Conservation (phyloP, 306 rosid species). For the Cicer arietinum region DNA sequence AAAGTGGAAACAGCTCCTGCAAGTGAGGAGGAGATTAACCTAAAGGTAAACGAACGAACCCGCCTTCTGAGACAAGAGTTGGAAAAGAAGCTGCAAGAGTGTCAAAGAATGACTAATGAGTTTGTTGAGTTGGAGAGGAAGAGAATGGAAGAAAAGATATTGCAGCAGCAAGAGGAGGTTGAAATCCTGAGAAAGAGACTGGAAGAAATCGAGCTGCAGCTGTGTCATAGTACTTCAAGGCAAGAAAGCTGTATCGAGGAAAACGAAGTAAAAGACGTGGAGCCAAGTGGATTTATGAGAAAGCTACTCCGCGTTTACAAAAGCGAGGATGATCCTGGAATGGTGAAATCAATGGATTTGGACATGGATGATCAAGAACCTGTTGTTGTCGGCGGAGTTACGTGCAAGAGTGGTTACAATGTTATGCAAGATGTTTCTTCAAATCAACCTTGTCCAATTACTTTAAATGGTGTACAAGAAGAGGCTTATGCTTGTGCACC, state of each 20-base stretch:
- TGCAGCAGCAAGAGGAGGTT: slow-evolving; percentile 92
- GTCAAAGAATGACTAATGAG: slow-evolving; percentile 88
- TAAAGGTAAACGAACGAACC: slow-evolving; percentile 76
- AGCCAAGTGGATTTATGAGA: slow-evolving; percentile 67
- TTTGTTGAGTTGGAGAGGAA: slow-evolving; percentile 87
- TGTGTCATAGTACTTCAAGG: slow-evolving; percentile 46
- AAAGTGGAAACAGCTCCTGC: slow-evolving; percentile 60
- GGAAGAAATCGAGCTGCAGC: slow-evolving; percentile 84
- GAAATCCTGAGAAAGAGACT: slow-evolving; percentile 80
- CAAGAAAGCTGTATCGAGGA: slow-evolving; percentile 51
- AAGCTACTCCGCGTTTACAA: slow-evolving; percentile 73
- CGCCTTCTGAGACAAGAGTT: slow-evolving; percentile 68
- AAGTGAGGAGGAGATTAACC: slow-evolving; percentile 83
- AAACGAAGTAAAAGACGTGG: slow-evolving; percentile 58
- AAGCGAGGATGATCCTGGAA: slow-evolving; percentile 74
- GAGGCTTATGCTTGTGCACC: slow-evolving; percentile 55
- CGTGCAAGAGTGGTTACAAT: slow-evolving; percentile 48
- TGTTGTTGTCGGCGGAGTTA: slow-evolving; percentile 53
- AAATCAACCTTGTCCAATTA: slow-evolving; percentile 45
- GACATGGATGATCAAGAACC: slow-evolving; percentile 98
- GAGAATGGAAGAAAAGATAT: slow-evolving; percentile 90
- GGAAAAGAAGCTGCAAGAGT: slow-evolving; percentile 88
- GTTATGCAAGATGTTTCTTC: slow-evolving; percentile 49
- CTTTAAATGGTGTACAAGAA: slow-evolving; percentile 46
- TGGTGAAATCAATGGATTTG: slow-evolving; percentile 97